Base-by-base conservation (phyloP, 1,284 basidiomycete genomes). In the Chalciporus sp. region DNA sequence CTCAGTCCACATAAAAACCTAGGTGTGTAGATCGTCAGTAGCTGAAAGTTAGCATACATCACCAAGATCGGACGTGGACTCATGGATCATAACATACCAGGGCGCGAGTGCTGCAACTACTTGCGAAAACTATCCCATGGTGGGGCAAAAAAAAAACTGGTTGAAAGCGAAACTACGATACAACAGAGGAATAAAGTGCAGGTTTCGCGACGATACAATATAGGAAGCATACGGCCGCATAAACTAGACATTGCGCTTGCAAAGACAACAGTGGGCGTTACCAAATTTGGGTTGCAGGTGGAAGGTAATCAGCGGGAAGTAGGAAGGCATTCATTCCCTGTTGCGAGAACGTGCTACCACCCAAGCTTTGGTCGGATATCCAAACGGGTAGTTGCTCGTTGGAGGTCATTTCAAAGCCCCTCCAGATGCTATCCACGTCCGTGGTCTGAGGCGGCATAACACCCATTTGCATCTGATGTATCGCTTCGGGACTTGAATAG, bases 251-350 rank as follows among this genome's bases (percentile, higher is more conserved):
- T 20, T 35, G 59, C 31, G 27, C 40, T 42, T 27, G 50, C 33
- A 46, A 49, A 29, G 35, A 37, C 11, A 33, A 33, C 43, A 37
- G 40, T 20, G 20, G 20, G 46, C 23, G 52, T 61, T 44, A 90
- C 88, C 88, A 90, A 53, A 90, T 90, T 67, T 88, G 87, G 42
- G 83, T 79, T 26, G 81, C 77, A 53, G 83, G 76, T 3, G 85
- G 84, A 42, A 90, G 76, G 61, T 87, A 91, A 65, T 90, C 86
- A 37, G 75, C 72, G 16, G 90, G 90, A 42, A 92, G 76, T 49
- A 92, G 75, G 72, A 91, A 92, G 14, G 90, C 88, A 64, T 92
- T 87, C 75, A 92, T 89, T 54, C 90, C 90, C 62, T 87, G 81
- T 68, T 90, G 88, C 23, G 83, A 80, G 69, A 92, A 86, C 7